Evolutionary conservation across 805 yeast genomes (phyloP).

Genomic region (Barnettozyma populi): DNA sequence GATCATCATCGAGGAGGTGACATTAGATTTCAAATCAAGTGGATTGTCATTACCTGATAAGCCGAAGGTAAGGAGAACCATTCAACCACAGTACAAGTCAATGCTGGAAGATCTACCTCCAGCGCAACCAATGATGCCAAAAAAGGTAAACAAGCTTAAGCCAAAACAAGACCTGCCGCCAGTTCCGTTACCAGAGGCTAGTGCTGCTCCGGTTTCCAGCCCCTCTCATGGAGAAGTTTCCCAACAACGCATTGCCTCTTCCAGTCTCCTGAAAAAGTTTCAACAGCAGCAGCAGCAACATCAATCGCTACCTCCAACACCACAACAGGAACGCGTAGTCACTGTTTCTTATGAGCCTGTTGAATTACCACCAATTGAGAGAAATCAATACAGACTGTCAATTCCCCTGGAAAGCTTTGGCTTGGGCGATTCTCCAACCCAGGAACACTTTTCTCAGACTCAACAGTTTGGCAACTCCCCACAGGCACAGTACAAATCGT

Average conservation of each 20-base stretch:
- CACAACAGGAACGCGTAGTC: not conserved
- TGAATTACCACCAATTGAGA: conserved; percentile 22
- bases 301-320: not conserved
- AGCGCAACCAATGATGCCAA: not conserved
- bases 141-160: conserved; percentile 3
- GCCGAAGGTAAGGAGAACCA: conserved; percentile 14
- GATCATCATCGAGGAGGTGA: conserved; percentile 62
- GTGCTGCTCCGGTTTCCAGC: not conserved
- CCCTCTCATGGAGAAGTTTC: not conserved
- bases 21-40: conserved; percentile 2
- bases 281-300: not conserved
- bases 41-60: conserved; percentile 14
- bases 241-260: not conserved
- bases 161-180: conserved; percentile 8
- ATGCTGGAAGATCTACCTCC: conserved; percentile 19
- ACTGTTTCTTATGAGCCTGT: conserved; percentile 18
- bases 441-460: not conserved
- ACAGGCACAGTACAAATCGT: conserved; percentile 8
- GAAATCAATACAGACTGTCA: conserved; percentile 23
- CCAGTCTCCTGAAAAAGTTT: conserved; percentile 1
- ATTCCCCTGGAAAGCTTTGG: conserved; percentile 23
- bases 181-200: not conserved
- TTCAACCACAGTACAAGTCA: conserved; percentile 21
- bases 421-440: conserved; percentile 3
- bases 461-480: not conserved